These are phyloP conservation scores for Cadophora sp. DNA, from an alignment of 2,329 filamentous ascomycete species.

Conservation along the genomic window DNA sequence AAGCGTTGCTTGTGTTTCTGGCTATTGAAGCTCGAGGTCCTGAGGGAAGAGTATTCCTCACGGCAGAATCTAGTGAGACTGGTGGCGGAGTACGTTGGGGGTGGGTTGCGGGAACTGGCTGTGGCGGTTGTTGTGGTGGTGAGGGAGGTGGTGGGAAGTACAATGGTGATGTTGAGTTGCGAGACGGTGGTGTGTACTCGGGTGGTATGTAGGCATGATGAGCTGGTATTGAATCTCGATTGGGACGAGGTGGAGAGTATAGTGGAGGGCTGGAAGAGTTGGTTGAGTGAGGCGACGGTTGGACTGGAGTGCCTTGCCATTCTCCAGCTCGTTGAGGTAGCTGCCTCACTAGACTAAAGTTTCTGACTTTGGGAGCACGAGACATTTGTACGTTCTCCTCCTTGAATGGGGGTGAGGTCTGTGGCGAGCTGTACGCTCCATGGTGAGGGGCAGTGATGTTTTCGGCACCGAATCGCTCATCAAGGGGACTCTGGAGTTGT, in stretches of 20 bases:
- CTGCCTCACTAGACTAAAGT: slow-evolving; percentile 16
- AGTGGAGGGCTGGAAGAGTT: slow-evolving; percentile 11
- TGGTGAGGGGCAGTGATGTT: slow-evolving; percentile 39
- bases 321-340: slow-evolving; percentile 16
- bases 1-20: slow-evolving; percentile 4
- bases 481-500: slow-evolving; percentile 33
- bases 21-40: background rate
- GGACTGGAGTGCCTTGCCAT: slow-evolving; percentile 10
- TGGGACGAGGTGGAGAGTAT: slow-evolving; percentile 18
- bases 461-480: slow-evolving; percentile 40
- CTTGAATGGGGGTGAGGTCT: slow-evolving; percentile 22
- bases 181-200: slow-evolving; percentile 18
- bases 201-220: slow-evolving; percentile 38
- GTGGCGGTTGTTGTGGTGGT: slow-evolving; percentile 7
- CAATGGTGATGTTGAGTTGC: slow-evolving; percentile 13
- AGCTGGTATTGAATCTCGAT: slow-evolving; percentile 25
- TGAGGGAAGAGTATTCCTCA: background rate
- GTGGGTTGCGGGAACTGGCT: slow-evolving; percentile 1
- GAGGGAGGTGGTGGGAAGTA: slow-evolving; percentile 2
- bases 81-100: slow-evolving; percentile 2
- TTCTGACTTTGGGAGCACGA: slow-evolving; percentile 17
- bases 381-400: slow-evolving; percentile 17
- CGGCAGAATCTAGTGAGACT: too few relatives aligned
- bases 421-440: slow-evolving; percentile 22
- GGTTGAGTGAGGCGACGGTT: background rate